These are phyloP conservation scores for Colletotrichum orbiculare DNA, from an alignment of 2,329 filamentous ascomycete genomes.

Conservation along the genomic window DNA sequence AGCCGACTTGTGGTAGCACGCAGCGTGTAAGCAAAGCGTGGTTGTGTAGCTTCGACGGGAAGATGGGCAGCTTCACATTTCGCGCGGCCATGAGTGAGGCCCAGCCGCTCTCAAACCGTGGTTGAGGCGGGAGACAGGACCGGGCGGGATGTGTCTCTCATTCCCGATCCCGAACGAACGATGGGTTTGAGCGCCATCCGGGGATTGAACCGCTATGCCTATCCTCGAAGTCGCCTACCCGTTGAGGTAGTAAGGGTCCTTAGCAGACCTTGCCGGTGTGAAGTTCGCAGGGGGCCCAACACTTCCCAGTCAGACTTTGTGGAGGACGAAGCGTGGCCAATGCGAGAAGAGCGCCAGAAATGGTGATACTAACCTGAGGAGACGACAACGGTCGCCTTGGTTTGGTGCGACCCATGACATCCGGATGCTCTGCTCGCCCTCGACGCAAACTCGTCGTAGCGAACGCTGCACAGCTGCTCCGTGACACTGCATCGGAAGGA, in stretches of 20 bases:
- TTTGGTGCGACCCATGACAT: conserved; percentile 26
- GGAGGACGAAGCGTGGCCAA: too few relatives aligned
- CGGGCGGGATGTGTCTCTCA: background rate
- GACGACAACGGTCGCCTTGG: conserved; percentile 31
- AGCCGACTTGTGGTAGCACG: conserved; percentile 44
- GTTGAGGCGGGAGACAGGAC: background rate
- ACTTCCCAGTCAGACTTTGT: too few relatives aligned
- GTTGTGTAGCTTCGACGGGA: conserved; percentile 32
- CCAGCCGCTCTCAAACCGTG: conserved; percentile 40
- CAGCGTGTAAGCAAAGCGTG: conserved; percentile 44
- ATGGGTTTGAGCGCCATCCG: background rate
- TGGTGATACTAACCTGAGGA: conserved; percentile 33
- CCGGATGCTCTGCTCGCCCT: conserved; percentile 31
- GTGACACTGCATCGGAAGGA: conserved; percentile 31
- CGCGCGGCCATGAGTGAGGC: conserved; percentile 14
- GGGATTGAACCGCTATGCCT: background rate
- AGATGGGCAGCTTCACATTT: conserved; percentile 21
- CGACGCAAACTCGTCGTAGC: conserved; percentile 37
- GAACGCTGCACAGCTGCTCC: conserved; percentile 29
- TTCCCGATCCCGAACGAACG: conserved; percentile 7
- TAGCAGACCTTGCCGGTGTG: background rate
- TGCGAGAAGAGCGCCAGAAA: too few relatives aligned
- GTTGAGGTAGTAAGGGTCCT: background rate
- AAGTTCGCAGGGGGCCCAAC: too few relatives aligned
- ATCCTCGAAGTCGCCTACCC: conserved; percentile 1